Evolutionary conservation across 164 flowering plant species (phyloP).

Genomic region (Stephania japonica): DNA sequence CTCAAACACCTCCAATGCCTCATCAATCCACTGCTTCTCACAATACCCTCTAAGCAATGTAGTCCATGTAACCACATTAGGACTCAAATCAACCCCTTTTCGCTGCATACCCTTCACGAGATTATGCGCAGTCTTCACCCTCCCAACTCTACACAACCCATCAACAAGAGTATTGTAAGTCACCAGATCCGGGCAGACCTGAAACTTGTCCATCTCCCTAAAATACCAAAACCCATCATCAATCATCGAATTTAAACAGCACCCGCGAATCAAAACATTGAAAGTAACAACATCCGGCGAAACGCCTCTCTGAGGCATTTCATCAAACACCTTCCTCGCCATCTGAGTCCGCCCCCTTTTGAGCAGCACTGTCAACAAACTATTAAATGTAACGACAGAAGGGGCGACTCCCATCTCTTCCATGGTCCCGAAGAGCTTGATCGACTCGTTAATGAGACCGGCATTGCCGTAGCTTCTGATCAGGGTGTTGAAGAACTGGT

Average conservation of each 20-base stretch:
- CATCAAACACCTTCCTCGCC: slow-evolving; percentile 52
- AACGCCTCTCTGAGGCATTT: slow-evolving; percentile 55
- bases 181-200: slow-evolving; percentile 52
- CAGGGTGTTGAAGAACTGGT: slow-evolving; percentile 57
- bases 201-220: slow-evolving; percentile 46
- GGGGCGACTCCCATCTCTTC: slow-evolving; percentile 45
- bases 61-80: slow-evolving; percentile 73
- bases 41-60: slow-evolving; percentile 83
- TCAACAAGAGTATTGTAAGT: slow-evolving; percentile 76
- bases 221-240: slow-evolving; percentile 62
- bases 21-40: slow-evolving; percentile 39
- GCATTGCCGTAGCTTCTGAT: slow-evolving; percentile 56
- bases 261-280: slow-evolving; percentile 71
- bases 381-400: slow-evolving; percentile 57
- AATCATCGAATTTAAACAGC: slow-evolving; percentile 60
- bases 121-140: slow-evolving; percentile 53
- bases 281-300: slow-evolving; percentile 62
- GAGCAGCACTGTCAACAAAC: slow-evolving; percentile 46
- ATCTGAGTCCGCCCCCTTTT: slow-evolving; percentile 53
- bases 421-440: slow-evolving; percentile 50
- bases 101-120: slow-evolving; percentile 59
- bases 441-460: slow-evolving; percentile 58
- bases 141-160: slow-evolving; percentile 69
- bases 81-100: slow-evolving; percentile 40
- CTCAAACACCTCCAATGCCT: slow-evolving; percentile 48